Evolutionary conservation across 2,329 filamentous ascomycete species (phyloP).

Genomic region (Monosporascus sp.): DNA sequence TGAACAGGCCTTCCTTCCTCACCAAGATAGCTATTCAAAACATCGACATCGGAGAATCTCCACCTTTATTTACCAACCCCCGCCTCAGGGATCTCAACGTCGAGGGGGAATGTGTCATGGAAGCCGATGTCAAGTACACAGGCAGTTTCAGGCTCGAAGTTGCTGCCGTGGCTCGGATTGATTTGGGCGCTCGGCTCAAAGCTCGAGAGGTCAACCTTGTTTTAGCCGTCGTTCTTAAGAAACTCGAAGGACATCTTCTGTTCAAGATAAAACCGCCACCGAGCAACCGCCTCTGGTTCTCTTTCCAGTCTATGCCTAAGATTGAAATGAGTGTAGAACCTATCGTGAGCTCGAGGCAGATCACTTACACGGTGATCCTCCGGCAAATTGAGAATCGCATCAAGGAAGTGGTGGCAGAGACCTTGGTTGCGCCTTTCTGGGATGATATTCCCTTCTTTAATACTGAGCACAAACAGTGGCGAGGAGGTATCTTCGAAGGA

Average conservation of each 20-base stretch:
- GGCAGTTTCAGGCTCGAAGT: constrained; percentile 89
- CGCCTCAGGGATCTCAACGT: constrained; percentile 84
- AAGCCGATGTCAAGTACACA: constrained; percentile 82
- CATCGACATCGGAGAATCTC: constrained; percentile 81
- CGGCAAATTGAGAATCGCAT: constrained; percentile 93
- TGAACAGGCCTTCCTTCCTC: constrained; percentile 87
- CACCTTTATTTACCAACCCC: constrained; percentile 85
- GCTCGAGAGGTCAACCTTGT: constrained; percentile 84
- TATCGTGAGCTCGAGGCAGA: constrained; percentile 90
- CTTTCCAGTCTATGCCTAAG: constrained; percentile 89
- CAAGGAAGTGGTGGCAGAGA: constrained; percentile 89
- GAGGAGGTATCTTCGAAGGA: constrained; percentile 76
- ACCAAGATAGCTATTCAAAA: constrained; percentile 76
- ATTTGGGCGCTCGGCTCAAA: constrained; percentile 84
- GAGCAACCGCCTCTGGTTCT: constrained; percentile 93
- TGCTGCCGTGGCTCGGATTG: constrained; percentile 86
- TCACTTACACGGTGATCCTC: constrained; percentile 89
- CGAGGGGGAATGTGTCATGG: constrained; percentile 82
- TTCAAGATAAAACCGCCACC: constrained; percentile 91
- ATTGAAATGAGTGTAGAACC: constrained; percentile 94
- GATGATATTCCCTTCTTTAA: constrained; percentile 90
- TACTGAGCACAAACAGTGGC: constrained; percentile 70
- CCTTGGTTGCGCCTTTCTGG: constrained; percentile 89
- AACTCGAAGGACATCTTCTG: constrained; percentile 77
- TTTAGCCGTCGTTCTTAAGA: constrained; percentile 78